phyloP scores from a whole-genome alignment of 1,284 basidiomycete genomes.

The Ustilago esculenta region DNA sequence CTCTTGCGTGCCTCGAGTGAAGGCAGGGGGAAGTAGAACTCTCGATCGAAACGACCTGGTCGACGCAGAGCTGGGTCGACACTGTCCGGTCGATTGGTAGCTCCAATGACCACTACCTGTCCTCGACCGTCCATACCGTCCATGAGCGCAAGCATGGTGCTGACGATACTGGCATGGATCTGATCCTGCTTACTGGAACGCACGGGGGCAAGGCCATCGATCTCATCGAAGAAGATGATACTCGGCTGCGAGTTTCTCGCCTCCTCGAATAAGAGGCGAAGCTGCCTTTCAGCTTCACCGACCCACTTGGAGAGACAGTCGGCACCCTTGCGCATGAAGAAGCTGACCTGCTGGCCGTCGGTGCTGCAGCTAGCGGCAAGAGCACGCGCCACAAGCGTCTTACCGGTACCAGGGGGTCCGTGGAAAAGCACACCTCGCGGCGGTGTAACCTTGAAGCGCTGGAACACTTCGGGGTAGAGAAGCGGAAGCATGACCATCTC shows the following conservation, averaged over 20 bases:
- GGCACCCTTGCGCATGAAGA: constrained; percentile 99
- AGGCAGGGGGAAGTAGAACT: constrained; percentile 97
- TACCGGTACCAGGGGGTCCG: constrained; percentile 66
- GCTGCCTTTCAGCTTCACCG: constrained; percentile 95
- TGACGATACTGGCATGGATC: constrained; percentile 97
- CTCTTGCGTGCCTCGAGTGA: constrained; percentile 83
- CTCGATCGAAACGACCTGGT: constrained; percentile 95
- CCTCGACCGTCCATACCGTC: constrained; percentile 98
- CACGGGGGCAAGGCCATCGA: constrained; percentile 96
- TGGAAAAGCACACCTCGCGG: constrained; percentile 95
- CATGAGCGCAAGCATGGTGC: constrained; percentile 95
- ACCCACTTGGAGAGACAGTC: constrained; percentile 99
- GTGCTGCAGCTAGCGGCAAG: constrained; percentile 91
- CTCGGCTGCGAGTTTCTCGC: constrained; percentile 90
- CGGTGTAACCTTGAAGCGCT: constrained; percentile 91
- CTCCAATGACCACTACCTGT: constrained; percentile 97
- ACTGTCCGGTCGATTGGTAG: constrained; percentile 95
- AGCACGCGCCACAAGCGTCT: constrained; percentile 76
- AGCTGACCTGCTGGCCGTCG: constrained; percentile 89
- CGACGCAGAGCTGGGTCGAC: constrained; percentile 94
- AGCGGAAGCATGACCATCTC: constrained; percentile 98
- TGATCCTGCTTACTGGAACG: constrained; percentile 98
- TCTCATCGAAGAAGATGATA: constrained; percentile 98
- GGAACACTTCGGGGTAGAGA: constrained; percentile 96
- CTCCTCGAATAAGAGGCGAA: constrained; percentile 95